phyloP scores from a whole-genome alignment of 2,329 filamentous ascomycete genomes.

The Chrysoporthe deuterocubensis region DNA sequence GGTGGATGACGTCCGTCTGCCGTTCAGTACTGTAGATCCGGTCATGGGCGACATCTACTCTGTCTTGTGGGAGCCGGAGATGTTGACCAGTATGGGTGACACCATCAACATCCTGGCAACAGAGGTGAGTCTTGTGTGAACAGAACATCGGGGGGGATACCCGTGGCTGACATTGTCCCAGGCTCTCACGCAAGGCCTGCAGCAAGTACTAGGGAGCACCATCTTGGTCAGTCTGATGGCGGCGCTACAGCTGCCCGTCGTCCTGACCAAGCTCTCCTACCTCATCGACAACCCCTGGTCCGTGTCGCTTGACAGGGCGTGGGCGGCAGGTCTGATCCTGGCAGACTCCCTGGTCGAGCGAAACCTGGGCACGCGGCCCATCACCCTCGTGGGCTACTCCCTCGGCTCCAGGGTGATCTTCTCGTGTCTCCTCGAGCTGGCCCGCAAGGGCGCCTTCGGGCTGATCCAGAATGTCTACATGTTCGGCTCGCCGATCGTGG shows the following conservation, averaged over 20 bases:
- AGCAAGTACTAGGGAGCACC: slow-evolving; percentile 91
- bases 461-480: slow-evolving; percentile 94
- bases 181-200: slow-evolving; percentile 93
- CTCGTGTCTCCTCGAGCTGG: slow-evolving; percentile 84
- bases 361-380: slow-evolving; percentile 86
- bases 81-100: slow-evolving; percentile 96
- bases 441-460: slow-evolving; percentile 80
- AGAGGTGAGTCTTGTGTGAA: slow-evolving; percentile 65
- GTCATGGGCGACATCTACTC: slow-evolving; percentile 99
- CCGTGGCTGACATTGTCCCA: slow-evolving; percentile 42
- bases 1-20: slow-evolving; percentile 92
- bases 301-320: slow-evolving; percentile 91
- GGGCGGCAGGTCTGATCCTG: slow-evolving; percentile 85
- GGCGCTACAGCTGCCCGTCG: slow-evolving; percentile 86
- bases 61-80: slow-evolving; percentile 95
- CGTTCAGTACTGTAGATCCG: slow-evolving; percentile 94
- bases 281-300: slow-evolving; percentile 98
- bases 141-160: slow-evolving; percentile 15
- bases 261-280: slow-evolving; percentile 91
- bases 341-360: slow-evolving; percentile 92
- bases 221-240: slow-evolving; percentile 90
- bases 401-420: slow-evolving; percentile 92
- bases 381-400: slow-evolving; percentile 94
- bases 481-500: slow-evolving; percentile 90
- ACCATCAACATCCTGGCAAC: slow-evolving; percentile 98